A percentile compares a stretch with the other conserved stretches of the same genome.
phyloP scores from a whole-genome alignment of 2,329 filamentous ascomycete genomes.

The Eurotiales sp. region DNA sequence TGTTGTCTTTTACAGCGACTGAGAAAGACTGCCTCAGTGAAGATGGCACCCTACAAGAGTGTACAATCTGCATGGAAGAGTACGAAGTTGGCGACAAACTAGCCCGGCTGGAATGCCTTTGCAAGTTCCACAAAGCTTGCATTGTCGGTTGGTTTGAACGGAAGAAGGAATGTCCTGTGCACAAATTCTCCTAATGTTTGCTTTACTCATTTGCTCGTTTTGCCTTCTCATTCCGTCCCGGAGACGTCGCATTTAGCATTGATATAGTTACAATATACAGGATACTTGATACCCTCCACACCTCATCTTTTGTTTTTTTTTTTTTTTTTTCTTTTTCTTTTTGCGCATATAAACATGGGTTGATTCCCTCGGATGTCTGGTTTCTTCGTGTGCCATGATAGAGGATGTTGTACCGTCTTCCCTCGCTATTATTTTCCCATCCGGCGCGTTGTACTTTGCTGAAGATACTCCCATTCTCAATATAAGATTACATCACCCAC shows the following conservation, averaged over 20 bases:
- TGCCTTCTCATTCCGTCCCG: background rate
- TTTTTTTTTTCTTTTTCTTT: too few species aligned
- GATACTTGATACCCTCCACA: constrained; percentile 11
- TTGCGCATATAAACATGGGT: constrained; percentile 1
- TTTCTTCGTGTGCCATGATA: too few species aligned
- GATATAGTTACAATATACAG: too few species aligned
- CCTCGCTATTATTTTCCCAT: too few species aligned
- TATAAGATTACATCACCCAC: too few species aligned
- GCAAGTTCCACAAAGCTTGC: constrained; percentile 61
- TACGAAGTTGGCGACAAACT: constrained; percentile 58
- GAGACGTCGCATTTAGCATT: background rate
- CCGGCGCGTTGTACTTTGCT: too few species aligned
- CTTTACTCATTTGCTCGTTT: background rate
- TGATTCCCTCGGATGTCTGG: too few species aligned
- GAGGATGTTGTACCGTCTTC: too few species aligned
- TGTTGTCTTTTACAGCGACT: constrained; percentile 52
- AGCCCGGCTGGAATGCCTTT: constrained; percentile 59
- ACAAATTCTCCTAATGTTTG: constrained; percentile 39
- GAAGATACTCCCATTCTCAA: too few species aligned
- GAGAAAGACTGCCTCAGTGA: constrained; percentile 60
- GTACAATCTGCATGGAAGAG: constrained; percentile 63
- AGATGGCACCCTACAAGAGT: constrained; percentile 54
- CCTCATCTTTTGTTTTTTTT: too few species aligned
- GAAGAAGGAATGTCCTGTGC: constrained; percentile 59
- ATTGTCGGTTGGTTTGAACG: constrained; percentile 60